Base-by-base conservation (phyloP, 1,284 basidiomycete species). In the Sanghuangporus baumii region DNA sequence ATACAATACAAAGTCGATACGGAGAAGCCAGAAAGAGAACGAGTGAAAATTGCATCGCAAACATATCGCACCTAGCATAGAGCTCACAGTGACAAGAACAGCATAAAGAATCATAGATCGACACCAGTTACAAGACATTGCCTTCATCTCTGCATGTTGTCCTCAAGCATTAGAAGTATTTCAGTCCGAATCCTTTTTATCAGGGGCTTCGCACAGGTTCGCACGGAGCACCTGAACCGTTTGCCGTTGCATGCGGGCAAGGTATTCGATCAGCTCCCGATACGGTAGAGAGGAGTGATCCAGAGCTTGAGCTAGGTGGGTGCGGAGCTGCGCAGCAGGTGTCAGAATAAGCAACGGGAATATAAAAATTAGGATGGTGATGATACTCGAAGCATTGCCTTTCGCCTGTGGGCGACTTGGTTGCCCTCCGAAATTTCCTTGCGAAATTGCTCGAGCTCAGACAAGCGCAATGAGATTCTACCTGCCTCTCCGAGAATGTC, bases 211-310 rank as follows among this genome's bases (percentile, higher is more conserved):
- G 20, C 43, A 7, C 12, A 64, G 47, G 34, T 20, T 62, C 23
- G 51, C 56, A 26, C 64, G 60, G 6, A 65, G 51, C 18, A 62
- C 46, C 46, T 78, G 80, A 38, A 84, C 81, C 60, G 89, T 82
- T 52, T 91, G 85, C 59, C 76, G 80, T 71, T 93, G 90, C 67
- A 92, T 80, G 36, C 85, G 79, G 43, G 76, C 77, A 47, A 93
- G 75, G 68, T 90, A 89, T 0, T 74, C 74, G 11, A 83, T 70
- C 1, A 93, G 75, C 58, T 89, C 89, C 64, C 79, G 76, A 61
- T 88, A 84, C 1, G 88, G 88, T 23, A 92, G 76, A 3, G 83
- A 76, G 11, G 88, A 89, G 67, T 91, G 78, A 26, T 88, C 82
- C 36, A 84, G 74, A 0, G 84, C 84, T 73, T 93, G 90, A 0